A percentile compares a stretch with the other conserved stretches of the same genome.
Conservation (phyloP, 2,329 filamentous ascomycete genomes). For the Fusarium nisikadoi region DNA sequence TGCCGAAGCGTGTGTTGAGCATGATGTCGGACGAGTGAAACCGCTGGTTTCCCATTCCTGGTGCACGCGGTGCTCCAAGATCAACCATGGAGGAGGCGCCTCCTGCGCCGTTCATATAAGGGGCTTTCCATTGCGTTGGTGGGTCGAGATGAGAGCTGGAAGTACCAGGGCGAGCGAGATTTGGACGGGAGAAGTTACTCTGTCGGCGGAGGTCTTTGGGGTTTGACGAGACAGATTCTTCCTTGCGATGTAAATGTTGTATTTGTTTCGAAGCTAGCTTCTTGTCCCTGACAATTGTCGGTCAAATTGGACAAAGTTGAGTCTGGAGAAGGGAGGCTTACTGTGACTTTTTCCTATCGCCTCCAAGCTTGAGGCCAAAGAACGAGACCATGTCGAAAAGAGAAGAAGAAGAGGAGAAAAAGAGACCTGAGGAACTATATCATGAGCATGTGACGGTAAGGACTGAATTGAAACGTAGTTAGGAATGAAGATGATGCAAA, state of each 20-base stretch:
- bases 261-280: slow-evolving; percentile 28
- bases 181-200: slow-evolving; percentile 50
- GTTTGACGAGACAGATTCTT: background rate
- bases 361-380: slow-evolving; percentile 66
- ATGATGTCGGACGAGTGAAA: slow-evolving; percentile 54
- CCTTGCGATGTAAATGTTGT: slow-evolving; percentile 22
- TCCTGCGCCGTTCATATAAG: slow-evolving; percentile 50
- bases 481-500: slow-evolving; percentile 14
- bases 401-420: background rate
- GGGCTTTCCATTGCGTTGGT: slow-evolving; percentile 47
- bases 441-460: slow-evolving; percentile 25
- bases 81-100: slow-evolving; percentile 59
- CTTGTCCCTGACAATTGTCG: slow-evolving; percentile 29
- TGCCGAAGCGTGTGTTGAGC: slow-evolving; percentile 51
- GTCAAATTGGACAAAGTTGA: background rate
- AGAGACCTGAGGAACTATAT: slow-evolving; percentile 3
- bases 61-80: slow-evolving; percentile 48
- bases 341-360: slow-evolving; percentile 68
- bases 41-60: slow-evolving; percentile 39
- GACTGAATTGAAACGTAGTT: background rate
- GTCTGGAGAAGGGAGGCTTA: slow-evolving; percentile 39
- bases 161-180: slow-evolving; percentile 54
- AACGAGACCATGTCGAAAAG: slow-evolving; percentile 64
- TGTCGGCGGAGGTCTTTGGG: slow-evolving; percentile 47
- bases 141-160: slow-evolving; percentile 48